Evolutionary conservation across 2,329 filamentous ascomycete genomes (phyloP).

Genomic region (Penicillium sclerotigenum): DNA sequence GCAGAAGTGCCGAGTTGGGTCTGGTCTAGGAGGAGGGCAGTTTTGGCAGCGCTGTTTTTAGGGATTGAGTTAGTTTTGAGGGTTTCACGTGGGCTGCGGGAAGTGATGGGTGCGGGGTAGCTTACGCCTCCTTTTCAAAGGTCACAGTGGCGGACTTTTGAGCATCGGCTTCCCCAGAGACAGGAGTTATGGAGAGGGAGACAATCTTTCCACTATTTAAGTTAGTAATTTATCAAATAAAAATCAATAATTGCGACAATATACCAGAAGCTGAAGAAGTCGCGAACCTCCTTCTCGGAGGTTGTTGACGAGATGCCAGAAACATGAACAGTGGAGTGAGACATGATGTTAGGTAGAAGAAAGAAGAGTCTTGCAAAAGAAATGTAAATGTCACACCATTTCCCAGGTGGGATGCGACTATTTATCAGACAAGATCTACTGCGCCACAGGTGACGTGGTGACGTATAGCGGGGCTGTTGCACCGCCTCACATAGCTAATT

Average conservation of each 20-base stretch:
- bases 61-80: neutral
- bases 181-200: constrained; percentile 69
- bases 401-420: neutral
- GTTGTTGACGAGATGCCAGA: constrained; percentile 82
- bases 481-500: constrained; percentile 26
- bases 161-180: constrained; percentile 53
- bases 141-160: constrained; percentile 84
- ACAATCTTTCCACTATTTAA: constrained; percentile 81
- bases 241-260: neutral
- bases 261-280: constrained; percentile 92
- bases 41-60: constrained; percentile 70
- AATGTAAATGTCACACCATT: neutral
- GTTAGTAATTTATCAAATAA: neutral
- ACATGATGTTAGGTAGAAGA: constrained; percentile 42
- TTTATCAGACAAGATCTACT: constrained; percentile 8
- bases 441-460: constrained; percentile 34
- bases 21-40: constrained; percentile 92
- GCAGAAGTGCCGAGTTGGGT: constrained; percentile 77
- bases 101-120: constrained; percentile 26
- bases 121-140: constrained; percentile 87
- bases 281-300: constrained; percentile 83
- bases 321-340: constrained; percentile 72
- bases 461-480: constrained; percentile 29
- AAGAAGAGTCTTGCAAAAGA: constrained; percentile 2
- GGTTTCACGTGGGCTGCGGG: neutral